phyloP scores from a whole-genome alignment of 441 rosid species.

The Adansonia gregorii region DNA sequence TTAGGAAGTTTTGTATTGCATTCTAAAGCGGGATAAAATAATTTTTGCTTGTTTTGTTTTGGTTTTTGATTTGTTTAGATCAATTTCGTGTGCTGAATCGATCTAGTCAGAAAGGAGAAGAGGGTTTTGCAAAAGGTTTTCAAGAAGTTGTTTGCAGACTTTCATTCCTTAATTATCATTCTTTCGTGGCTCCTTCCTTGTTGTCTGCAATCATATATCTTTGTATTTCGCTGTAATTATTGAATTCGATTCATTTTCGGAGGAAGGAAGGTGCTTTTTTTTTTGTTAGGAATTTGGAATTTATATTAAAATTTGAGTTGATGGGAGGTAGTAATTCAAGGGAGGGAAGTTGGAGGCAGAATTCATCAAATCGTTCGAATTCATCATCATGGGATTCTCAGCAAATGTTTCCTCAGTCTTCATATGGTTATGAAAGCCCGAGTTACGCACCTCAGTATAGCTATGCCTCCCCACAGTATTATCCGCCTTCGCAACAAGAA shows the following conservation, averaged over 20 bases:
- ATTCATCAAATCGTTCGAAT: slow-evolving; percentile 44
- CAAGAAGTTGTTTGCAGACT: neutral
- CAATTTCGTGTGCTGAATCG: neutral
- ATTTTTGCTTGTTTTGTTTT: no score
- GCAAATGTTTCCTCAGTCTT: slow-evolving; percentile 45
- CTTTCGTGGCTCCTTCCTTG: neutral
- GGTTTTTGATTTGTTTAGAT: slow-evolving; percentile 5
- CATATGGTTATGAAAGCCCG: slow-evolving; percentile 52
- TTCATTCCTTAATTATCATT: neutral
- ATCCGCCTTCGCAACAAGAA: slow-evolving; percentile 43
- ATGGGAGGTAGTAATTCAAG: slow-evolving; percentile 78
- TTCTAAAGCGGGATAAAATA: no score
- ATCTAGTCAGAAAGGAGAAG: neutral
- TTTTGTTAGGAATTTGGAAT: neutral
- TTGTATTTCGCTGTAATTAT: slow-evolving; percentile 27
- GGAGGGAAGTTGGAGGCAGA: slow-evolving; percentile 54
- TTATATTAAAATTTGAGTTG: slow-evolving; percentile 29
- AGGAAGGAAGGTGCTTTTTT: neutral
- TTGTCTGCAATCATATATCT: neutral
- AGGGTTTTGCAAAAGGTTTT: slow-evolving; percentile 8
- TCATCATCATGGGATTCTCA: slow-evolving; percentile 58
- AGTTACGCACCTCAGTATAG: slow-evolving; percentile 45
- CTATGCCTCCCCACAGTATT: slow-evolving; percentile 44
- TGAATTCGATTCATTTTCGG: slow-evolving; percentile 18
- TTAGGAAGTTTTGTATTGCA: neutral